These are phyloP conservation scores for Daldinia bambusicola DNA, from an alignment of 495 filamentous ascomycete species.

Conservation along the genomic window DNA sequence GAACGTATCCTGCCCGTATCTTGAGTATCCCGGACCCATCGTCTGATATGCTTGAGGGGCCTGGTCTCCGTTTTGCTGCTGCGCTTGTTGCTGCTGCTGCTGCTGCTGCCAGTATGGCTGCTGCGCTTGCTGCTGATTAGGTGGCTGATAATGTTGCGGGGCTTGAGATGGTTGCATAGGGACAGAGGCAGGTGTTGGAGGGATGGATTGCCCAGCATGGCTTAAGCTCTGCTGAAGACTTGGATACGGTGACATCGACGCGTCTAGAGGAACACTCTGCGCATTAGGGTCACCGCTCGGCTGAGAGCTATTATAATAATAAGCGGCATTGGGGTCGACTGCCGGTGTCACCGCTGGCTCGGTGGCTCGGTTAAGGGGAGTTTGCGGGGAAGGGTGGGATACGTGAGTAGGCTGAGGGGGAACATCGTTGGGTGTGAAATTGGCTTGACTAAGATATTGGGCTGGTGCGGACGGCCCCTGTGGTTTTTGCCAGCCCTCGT, in stretches of 20 bases:
- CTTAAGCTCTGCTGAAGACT: constrained; percentile 56
- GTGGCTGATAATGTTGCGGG: constrained; percentile 42
- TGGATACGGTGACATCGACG: constrained; percentile 56
- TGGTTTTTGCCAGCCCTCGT: constrained; percentile 56
- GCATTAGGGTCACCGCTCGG: constrained; percentile 49
- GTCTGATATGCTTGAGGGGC: constrained; percentile 58
- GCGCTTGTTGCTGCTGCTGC: constrained; percentile 46
- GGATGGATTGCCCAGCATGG: constrained; percentile 54
- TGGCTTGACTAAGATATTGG: constrained; percentile 53
- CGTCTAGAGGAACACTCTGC: constrained; percentile 50
- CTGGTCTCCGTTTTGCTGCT: constrained; percentile 53
- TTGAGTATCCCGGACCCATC: constrained; percentile 56
- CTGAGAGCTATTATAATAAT: constrained; percentile 59
- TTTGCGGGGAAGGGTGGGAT: constrained; percentile 49
- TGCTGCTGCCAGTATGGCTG: constrained; percentile 57
- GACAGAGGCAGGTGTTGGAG: constrained; percentile 56
- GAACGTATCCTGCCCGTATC: constrained; percentile 73
- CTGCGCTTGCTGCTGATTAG: constrained; percentile 37
- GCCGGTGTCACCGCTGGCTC: constrained; percentile 50
- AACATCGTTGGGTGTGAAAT: constrained; percentile 44
- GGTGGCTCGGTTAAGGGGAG: constrained; percentile 45
- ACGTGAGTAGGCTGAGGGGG: constrained; percentile 46
- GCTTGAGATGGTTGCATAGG: constrained; percentile 55
- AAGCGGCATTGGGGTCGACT: constrained; percentile 58
- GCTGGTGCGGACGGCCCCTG: constrained; percentile 45